Percentiles rank a stretch among this genome's conserved stretches.
These are phyloP conservation scores for Candolleomyces efflorescens DNA, from an alignment of 768 basidiomycete species.

Conservation along the genomic window DNA sequence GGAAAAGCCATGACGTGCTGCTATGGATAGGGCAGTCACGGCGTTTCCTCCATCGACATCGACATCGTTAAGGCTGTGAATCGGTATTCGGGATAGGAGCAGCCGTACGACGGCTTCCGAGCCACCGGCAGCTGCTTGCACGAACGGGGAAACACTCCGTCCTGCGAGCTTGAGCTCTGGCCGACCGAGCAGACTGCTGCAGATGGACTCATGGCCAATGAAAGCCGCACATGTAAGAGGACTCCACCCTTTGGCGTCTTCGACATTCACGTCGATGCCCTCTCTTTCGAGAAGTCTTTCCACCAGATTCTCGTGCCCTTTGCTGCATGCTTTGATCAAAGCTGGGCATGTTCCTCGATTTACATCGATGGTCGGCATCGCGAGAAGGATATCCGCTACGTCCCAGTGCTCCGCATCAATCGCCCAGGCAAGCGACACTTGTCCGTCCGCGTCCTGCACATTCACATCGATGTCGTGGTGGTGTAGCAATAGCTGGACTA, in stretches of 20 bases:
- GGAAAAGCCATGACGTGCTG: neutral
- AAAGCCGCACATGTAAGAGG: neutral
- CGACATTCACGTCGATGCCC: neutral
- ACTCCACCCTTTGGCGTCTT: neutral
- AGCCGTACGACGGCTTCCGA: neutral
- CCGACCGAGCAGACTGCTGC: too few species aligned
- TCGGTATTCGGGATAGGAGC: neutral
- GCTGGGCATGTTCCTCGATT: neutral
- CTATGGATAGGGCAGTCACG: neutral
- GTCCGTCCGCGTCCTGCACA: too few species aligned
- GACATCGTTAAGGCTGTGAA: neutral
- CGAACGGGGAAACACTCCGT: neutral
- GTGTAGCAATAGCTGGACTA: too few species aligned
- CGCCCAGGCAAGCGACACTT: too few species aligned
- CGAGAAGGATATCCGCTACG: too few species aligned
- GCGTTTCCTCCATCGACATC: neutral
- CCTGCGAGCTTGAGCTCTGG: too few species aligned
- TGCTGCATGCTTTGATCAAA: neutral
- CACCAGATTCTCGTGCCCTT: neutral
- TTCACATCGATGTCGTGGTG: too few species aligned
- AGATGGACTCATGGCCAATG: neutral
- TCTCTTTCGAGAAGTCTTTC: neutral
- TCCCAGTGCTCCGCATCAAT: too few species aligned
- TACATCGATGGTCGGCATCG: too few species aligned
- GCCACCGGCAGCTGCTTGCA: neutral